Evolutionary conservation across 2,329 filamentous ascomycete genomes (phyloP).

Genomic region (Trichoderma guizhouense): DNA sequence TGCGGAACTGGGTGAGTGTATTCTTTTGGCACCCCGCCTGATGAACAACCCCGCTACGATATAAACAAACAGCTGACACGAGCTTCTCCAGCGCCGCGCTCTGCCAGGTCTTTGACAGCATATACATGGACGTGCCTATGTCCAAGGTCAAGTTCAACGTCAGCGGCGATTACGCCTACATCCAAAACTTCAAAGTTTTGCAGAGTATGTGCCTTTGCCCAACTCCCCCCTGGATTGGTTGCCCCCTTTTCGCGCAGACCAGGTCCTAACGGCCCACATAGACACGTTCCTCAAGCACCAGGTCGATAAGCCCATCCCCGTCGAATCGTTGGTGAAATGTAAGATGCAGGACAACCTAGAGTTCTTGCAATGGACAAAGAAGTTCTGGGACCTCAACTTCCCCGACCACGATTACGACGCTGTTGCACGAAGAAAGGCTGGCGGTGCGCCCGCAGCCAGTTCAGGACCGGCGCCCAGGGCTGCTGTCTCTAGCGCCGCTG

Average conservation of each 20-base stretch:
- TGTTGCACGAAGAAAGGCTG: slow-evolving; percentile 76
- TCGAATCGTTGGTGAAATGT: slow-evolving; percentile 89
- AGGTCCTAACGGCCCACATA: slow-evolving; percentile 33
- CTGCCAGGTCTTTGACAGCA: slow-evolving; percentile 97
- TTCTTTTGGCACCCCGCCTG: slow-evolving; percentile 31
- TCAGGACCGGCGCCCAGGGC: slow-evolving; percentile 46
- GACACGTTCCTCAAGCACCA: slow-evolving; percentile 82
- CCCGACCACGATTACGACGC: slow-evolving; percentile 97
- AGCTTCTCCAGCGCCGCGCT: slow-evolving; percentile 71
- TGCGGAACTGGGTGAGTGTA: slow-evolving; percentile 85
- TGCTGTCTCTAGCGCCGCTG: slow-evolving; percentile 46
- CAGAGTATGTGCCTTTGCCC: slow-evolving; percentile 65
- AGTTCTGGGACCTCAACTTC: slow-evolving; percentile 97
- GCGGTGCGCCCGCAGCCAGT: slow-evolving; percentile 55
- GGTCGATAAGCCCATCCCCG: slow-evolving; percentile 85
- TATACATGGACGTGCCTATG: slow-evolving; percentile 96
- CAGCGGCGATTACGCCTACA: slow-evolving; percentile 93
- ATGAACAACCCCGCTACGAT: slow-evolving; percentile 16
- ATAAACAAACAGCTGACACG: slow-evolving; percentile 20
- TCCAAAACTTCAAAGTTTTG: slow-evolving; percentile 97
- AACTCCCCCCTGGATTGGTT: not conserved
- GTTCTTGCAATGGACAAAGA: slow-evolving; percentile 95
- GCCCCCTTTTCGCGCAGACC: not conserved
- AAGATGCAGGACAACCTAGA: slow-evolving; percentile 99
- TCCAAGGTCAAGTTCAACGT: slow-evolving; percentile 96